Percentiles rank a stretch among this genome's conserved stretches.
Conservation (phyloP, 140 eudicot species). For the Oenanthe javanica region DNA sequence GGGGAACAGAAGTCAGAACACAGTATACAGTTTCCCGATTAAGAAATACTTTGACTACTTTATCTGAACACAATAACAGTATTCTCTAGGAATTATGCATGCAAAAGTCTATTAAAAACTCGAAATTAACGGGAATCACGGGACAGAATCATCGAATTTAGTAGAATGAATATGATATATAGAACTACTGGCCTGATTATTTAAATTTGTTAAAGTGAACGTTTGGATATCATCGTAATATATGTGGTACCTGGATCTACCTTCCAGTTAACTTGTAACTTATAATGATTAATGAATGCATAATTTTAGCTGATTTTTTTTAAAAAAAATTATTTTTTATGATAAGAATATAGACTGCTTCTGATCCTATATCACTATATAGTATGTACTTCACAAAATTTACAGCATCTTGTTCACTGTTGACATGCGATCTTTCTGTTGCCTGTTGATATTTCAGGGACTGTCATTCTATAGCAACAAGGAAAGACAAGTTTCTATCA, state of each 20-base stretch:
- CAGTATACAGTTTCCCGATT: neutral
- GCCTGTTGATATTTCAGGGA: neutral
- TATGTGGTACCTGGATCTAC: neutral
- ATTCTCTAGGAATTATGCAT: neutral
- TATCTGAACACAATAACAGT: neutral
- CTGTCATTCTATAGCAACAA: slow-evolving; percentile 7
- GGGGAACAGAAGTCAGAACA: neutral
- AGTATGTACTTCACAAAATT: neutral
- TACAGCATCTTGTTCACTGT: neutral
- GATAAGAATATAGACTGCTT: neutral
- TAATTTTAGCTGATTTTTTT: neutral
- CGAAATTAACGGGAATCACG: neutral
- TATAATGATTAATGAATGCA: neutral
- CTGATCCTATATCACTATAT: neutral
- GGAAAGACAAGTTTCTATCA: slow-evolving; percentile 11
- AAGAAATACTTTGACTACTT: neutral
- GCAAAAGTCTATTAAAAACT: no score
- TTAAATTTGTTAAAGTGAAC: neutral
- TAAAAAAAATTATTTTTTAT: no score
- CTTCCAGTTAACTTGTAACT: neutral
- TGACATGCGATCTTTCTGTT: neutral
- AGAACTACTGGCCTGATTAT: neutral
- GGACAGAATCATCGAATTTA: neutral
- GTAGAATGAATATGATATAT: neutral
- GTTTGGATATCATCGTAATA: neutral